Conservation (phyloP, 495 filamentous ascomycete genomes). For the Emericellopsis terricola region DNA sequence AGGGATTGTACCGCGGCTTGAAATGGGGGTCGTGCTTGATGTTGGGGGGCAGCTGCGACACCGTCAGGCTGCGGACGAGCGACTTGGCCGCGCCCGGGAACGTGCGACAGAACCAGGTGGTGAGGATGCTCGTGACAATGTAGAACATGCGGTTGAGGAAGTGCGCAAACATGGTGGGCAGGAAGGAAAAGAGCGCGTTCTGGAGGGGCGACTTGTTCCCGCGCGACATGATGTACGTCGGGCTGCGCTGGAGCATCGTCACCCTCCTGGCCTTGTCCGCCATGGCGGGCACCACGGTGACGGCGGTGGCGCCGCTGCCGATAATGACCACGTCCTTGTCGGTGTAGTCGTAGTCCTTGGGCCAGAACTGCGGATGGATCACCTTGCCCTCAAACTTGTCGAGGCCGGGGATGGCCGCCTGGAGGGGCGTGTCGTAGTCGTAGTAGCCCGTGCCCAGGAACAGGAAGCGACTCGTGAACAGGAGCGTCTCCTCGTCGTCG, state of each 20-base stretch:
- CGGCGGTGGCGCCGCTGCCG: slow-evolving; percentile 26
- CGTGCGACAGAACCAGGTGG: slow-evolving; percentile 8
- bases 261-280: slow-evolving; percentile 19
- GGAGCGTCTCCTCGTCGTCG: slow-evolving; percentile 6
- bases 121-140: slow-evolving; percentile 13
- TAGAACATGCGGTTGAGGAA: slow-evolving; percentile 26
- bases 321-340: slow-evolving; percentile 24
- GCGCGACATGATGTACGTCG: slow-evolving; percentile 28
- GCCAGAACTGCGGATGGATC: slow-evolving; percentile 38
- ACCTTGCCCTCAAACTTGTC: slow-evolving; percentile 26
- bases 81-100: slow-evolving; percentile 30
- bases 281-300: slow-evolving; percentile 21
- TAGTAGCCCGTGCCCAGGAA: slow-evolving; percentile 41
- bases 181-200: slow-evolving; percentile 16
- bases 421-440: slow-evolving; percentile 32
- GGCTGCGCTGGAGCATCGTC: slow-evolving; percentile 29
- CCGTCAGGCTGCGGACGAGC: slow-evolving; percentile 18
- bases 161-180: slow-evolving; percentile 16
- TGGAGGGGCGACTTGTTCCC: slow-evolving; percentile 19
- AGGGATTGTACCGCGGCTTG: slow-evolving; percentile 43
- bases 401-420: slow-evolving; percentile 30
- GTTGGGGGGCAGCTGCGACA: slow-evolving; percentile 25
- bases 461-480: slow-evolving; percentile 25
- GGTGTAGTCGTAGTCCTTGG: slow-evolving; percentile 23
- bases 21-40: slow-evolving; percentile 40